These are phyloP conservation scores for Micractinium sp. DNA, from an alignment of 139 green algal species.

Conservation along the genomic window DNA sequence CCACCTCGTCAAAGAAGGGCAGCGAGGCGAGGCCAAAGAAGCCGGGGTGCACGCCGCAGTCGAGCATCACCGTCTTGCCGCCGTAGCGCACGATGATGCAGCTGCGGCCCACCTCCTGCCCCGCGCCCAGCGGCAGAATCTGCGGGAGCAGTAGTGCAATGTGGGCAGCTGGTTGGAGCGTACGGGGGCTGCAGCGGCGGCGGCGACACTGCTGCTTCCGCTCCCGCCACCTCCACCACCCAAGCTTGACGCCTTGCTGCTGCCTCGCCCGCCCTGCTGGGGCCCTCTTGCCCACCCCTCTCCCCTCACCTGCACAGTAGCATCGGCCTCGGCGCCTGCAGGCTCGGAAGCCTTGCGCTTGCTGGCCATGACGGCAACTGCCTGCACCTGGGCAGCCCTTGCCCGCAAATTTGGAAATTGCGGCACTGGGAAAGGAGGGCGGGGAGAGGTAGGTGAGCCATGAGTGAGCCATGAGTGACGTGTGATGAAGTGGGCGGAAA, in stretches of 20 bases:
- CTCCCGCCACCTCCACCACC: not conserved
- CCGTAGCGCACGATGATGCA: conserved; percentile 94
- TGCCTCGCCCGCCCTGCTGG: not conserved
- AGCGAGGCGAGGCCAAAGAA: conserved; percentile 83
- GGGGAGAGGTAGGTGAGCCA: no score
- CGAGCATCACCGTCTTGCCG: conserved; percentile 91
- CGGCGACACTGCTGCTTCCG: not conserved
- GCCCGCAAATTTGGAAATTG: no score
- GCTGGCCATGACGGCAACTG: no score
- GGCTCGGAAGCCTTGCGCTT: not conserved
- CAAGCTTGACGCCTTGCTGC: not conserved
- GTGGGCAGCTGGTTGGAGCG: not conserved
- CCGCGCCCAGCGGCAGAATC: conserved; percentile 93
- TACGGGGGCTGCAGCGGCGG: not conserved
- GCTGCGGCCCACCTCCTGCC: conserved; percentile 94
- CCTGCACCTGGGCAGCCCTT: no score
- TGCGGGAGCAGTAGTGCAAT: not conserved
- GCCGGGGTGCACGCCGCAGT: conserved; percentile 97
- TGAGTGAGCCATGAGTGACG: no score
- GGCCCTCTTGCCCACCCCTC: not conserved
- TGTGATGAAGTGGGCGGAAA: no score
- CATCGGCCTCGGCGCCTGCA: not conserved
- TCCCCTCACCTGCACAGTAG: not conserved
- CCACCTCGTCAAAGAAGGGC: conserved; percentile 92
- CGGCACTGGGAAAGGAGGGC: no score